A percentile compares a stretch with the other conserved stretches of the same genome.
phyloP scores from a whole-genome alignment of 1,284 basidiomycete species.

The Inonotus hispidus region DNA sequence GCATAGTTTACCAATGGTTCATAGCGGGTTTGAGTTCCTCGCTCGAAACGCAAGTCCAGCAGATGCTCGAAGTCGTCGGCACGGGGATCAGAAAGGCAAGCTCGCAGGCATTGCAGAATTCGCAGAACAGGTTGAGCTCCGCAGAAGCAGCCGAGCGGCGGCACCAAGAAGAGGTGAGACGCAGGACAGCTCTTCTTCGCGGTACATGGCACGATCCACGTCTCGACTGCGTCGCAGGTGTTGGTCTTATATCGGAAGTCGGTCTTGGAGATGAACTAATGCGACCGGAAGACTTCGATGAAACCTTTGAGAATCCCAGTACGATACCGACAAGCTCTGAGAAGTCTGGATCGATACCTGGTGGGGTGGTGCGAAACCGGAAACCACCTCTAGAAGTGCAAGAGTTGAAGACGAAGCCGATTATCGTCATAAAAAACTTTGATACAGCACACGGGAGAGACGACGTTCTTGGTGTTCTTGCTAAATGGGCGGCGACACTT shows the following conservation, averaged over 20 bases:
- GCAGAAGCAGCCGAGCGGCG: constrained; percentile 28
- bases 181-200: constrained; percentile 40
- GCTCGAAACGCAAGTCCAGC: constrained; percentile 80
- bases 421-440: constrained; percentile 84
- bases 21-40: constrained; percentile 82
- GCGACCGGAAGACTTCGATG: constrained; percentile 14
- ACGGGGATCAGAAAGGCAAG: constrained; percentile 66
- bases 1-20: background rate
- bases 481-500: constrained; percentile 82
- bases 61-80: constrained; percentile 79
- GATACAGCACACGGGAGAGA: constrained; percentile 61
- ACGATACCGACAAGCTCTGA: constrained; percentile 13
- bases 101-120: constrained; percentile 42
- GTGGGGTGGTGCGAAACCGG: constrained; percentile 26
- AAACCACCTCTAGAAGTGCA: constrained; percentile 35
- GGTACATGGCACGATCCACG: constrained; percentile 80
- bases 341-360: constrained; percentile 22
- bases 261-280: constrained; percentile 67
- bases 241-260: constrained; percentile 78
- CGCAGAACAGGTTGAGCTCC: constrained; percentile 35
- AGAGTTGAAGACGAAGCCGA: constrained; percentile 62
- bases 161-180: constrained; percentile 32
- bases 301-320: constrained; percentile 2
- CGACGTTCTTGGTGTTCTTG: constrained; percentile 71
- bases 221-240: constrained; percentile 75